Percentiles rank a stretch among this genome's conserved stretches.
These are phyloP conservation scores for Salix arbutifolia DNA, from an alignment of 345 rosid species.

Conservation along the genomic window DNA sequence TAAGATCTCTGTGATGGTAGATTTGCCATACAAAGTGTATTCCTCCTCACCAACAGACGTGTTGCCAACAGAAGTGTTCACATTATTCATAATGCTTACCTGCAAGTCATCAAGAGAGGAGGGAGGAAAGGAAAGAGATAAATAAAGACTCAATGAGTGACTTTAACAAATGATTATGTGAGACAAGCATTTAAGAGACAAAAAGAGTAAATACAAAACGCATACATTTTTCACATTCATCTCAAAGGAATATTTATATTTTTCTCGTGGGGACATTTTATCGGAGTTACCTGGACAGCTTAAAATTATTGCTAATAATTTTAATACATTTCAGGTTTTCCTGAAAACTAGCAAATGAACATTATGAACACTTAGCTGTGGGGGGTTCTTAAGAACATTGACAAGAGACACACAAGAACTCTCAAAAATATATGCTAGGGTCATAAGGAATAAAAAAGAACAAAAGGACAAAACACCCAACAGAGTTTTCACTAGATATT, in stretches of 20 bases:
- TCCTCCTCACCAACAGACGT: conserved; percentile 91
- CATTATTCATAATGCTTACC: conserved; percentile 87
- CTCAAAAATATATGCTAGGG: too few relatives aligned
- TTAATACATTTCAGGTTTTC: not conserved
- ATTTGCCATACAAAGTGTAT: conserved; percentile 71
- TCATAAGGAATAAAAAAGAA: too few relatives aligned
- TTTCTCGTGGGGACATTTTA: not conserved
- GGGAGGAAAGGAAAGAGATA: not conserved
- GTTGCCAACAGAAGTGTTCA: conserved; percentile 84
- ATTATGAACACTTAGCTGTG: not conserved
- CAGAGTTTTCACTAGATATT: too few relatives aligned
- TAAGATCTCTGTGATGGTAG: conserved; percentile 63
- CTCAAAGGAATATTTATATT: not conserved
- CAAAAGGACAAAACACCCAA: too few relatives aligned
- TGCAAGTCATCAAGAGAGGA: conserved; percentile 22
- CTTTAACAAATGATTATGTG: not conserved
- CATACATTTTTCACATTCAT: not conserved
- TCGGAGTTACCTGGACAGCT: not conserved
- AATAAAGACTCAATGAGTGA: not conserved
- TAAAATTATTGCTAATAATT: not conserved
- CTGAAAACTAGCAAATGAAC: not conserved
- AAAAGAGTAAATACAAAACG: not conserved
- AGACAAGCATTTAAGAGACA: not conserved
- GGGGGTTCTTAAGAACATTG: not conserved
- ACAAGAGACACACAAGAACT: not conserved